These are phyloP conservation scores for Gryganskiella cystojenkinii DNA, from an alignment of 192 early-diverging fungal genomes.

Conservation along the genomic window DNA sequence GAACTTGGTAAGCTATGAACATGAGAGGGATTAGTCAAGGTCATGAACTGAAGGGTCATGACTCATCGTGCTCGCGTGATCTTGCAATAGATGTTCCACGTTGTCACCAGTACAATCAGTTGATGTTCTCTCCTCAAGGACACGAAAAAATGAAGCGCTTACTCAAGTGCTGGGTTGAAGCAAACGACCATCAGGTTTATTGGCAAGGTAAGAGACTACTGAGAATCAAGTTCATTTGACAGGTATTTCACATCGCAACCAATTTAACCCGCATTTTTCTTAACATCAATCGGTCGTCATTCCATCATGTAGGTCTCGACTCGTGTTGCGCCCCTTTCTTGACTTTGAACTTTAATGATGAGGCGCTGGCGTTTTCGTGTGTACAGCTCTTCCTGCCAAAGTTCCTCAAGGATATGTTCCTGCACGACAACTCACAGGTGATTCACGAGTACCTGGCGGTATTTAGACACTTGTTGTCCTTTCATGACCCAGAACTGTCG, in stretches of 20 bases:
- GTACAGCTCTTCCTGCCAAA: constrained; percentile 72
- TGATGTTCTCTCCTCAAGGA: constrained; percentile 68
- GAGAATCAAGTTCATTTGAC: no score
- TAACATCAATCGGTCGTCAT: neutral
- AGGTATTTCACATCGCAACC: no score
- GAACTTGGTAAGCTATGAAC: constrained; percentile 45
- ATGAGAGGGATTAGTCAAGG: no score
- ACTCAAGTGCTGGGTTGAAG: constrained; percentile 69
- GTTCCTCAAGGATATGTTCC: constrained; percentile 77
- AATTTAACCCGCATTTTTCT: no score
- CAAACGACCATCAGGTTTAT: constrained; percentile 73
- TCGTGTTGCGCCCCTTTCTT: constrained; percentile 82
- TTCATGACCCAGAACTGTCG: constrained; percentile 80
- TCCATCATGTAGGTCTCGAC: constrained; percentile 69
- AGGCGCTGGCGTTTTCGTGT: constrained; percentile 76
- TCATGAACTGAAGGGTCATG: no score
- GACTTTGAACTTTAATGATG: constrained; percentile 79
- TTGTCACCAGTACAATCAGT: constrained; percentile 75
- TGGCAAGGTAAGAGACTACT: constrained; percentile 73
- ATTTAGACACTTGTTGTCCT: constrained; percentile 73
- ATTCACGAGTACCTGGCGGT: constrained; percentile 77
- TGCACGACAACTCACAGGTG: constrained; percentile 74
- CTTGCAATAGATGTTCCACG: constrained; percentile 65
- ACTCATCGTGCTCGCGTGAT: neutral
- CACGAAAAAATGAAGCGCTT: constrained; percentile 70